These are phyloP conservation scores for Boletus smithii DNA, from an alignment of 1,284 basidiomycete genomes.

Conservation along the genomic window DNA sequence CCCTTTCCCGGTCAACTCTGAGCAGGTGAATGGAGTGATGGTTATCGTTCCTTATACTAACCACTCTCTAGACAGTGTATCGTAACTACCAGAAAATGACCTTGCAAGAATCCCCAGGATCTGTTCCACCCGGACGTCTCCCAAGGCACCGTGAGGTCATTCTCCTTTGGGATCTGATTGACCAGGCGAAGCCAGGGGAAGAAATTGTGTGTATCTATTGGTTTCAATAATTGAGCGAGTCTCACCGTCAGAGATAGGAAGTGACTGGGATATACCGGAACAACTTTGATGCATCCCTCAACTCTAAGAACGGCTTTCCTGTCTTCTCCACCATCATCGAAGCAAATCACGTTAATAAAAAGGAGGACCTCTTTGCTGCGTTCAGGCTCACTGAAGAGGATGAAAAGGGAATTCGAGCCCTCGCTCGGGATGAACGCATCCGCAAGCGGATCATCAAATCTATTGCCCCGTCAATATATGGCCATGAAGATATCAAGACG, in stretches of 20 bases:
- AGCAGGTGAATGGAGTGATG: constrained; percentile 57
- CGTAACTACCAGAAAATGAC: constrained; percentile 99
- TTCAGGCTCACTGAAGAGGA: constrained; percentile 97
- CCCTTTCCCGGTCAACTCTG: constrained; percentile 95
- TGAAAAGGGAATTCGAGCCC: constrained; percentile 83
- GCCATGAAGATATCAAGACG: constrained; percentile 98
- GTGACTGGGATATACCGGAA: constrained; percentile 97
- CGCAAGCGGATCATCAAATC: constrained; percentile 97
- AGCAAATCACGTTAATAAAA: constrained; percentile 97
- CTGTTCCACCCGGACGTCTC: constrained; percentile 94
- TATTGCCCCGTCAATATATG: constrained; percentile 97
- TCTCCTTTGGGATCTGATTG: constrained; percentile 96
- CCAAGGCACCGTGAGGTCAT: constrained; percentile 97
- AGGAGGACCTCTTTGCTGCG: constrained; percentile 92
- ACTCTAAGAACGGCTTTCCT: constrained; percentile 98
- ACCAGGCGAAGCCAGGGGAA: constrained; percentile 96
- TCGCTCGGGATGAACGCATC: constrained; percentile 90
- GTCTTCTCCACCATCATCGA: constrained; percentile 98
- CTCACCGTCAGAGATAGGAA: constrained; percentile 54
- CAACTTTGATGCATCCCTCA: constrained; percentile 97
- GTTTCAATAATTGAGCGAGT: background rate
- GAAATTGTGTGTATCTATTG: constrained; percentile 71
- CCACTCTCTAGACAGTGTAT: constrained; percentile 81
- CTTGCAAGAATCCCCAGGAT: constrained; percentile 96
- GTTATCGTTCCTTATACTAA: background rate